Conservation (phyloP, 805 yeast genomes). For the Nakazawaea ernobii region DNA sequence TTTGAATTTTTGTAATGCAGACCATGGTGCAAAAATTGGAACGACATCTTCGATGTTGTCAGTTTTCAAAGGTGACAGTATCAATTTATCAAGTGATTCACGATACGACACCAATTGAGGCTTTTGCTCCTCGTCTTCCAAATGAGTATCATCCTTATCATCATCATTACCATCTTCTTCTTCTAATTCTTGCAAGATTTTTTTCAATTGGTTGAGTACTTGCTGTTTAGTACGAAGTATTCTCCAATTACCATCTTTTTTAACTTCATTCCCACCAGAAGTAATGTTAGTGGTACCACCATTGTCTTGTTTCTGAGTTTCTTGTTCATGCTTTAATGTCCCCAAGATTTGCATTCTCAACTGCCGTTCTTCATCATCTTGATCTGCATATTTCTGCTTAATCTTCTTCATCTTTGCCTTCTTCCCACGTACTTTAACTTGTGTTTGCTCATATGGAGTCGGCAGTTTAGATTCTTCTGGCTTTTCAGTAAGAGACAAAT, state of each 20-base stretch:
- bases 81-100: conserved; percentile 22
- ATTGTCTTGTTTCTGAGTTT: conserved; percentile 1
- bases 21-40: conserved; percentile 94
- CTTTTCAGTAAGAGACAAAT: background rate
- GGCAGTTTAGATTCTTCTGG: conserved; percentile 11
- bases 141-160: conserved; percentile 15
- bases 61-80: conserved; percentile 36
- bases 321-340: conserved; percentile 57
- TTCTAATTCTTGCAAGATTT: conserved; percentile 25
- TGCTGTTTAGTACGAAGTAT: conserved; percentile 20
- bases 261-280: background rate
- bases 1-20: conserved; percentile 62
- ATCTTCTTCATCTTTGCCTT: conserved; percentile 80
- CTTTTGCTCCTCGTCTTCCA: conserved; percentile 31
- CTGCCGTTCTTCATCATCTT: conserved; percentile 82
- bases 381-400: conserved; percentile 78
- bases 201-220: conserved; percentile 24
- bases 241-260: conserved; percentile 10
- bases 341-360: conserved; percentile 80
- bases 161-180: conserved; percentile 12
- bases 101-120: conserved; percentile 22
- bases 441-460: conserved; percentile 18
- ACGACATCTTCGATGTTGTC: conserved; percentile 61
- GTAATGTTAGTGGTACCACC: background rate
- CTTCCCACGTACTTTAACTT: conserved; percentile 68